These are phyloP conservation scores for Tarenaya hassleriana DNA, from an alignment of 345 rosid genomes.

Conservation along the genomic window DNA sequence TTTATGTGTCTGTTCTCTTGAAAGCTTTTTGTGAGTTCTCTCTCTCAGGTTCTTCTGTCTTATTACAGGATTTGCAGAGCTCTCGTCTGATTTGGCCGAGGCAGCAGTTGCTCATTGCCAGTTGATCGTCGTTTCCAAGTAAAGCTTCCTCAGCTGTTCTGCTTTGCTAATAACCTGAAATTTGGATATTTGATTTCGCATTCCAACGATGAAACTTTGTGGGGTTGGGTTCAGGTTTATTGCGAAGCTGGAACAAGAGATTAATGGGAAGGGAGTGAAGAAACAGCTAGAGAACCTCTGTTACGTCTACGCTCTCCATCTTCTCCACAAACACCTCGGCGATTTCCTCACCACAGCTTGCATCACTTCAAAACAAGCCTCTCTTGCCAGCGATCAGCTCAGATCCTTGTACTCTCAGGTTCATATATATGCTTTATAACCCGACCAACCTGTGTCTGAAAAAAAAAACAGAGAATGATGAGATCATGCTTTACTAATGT, in stretches of 20 bases:
- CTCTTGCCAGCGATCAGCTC: constrained; percentile 58
- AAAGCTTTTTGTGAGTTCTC: no score
- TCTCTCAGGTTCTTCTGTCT: no score
- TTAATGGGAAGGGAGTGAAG: constrained; percentile 82
- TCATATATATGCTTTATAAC: not conserved
- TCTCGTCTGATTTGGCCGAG: constrained; percentile 68
- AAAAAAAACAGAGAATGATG: no score
- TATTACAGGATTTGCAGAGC: constrained; percentile 90
- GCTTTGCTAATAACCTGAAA: not conserved
- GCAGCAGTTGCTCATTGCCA: constrained; percentile 96
- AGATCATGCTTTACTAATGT: no score
- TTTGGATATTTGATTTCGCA: no score
- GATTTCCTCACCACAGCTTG: constrained; percentile 58
- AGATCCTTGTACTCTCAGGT: constrained; percentile 57
- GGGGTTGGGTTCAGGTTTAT: constrained; percentile 59
- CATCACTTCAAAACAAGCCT: constrained; percentile 58
- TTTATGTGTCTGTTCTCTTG: no score
- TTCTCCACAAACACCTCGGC: constrained; percentile 55
- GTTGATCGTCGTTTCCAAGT: constrained; percentile 92
- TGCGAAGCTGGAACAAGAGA: constrained; percentile 76
- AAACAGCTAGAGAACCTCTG: constrained; percentile 47
- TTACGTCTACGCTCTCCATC: constrained; percentile 46
- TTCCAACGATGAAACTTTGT: no score
- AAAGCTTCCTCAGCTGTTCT: constrained; percentile 16
- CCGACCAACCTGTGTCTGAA: not conserved